Evolutionary conservation across 176 grass and related monocot genomes (phyloP).

Genomic region (Echinochloa phyllopogon): DNA sequence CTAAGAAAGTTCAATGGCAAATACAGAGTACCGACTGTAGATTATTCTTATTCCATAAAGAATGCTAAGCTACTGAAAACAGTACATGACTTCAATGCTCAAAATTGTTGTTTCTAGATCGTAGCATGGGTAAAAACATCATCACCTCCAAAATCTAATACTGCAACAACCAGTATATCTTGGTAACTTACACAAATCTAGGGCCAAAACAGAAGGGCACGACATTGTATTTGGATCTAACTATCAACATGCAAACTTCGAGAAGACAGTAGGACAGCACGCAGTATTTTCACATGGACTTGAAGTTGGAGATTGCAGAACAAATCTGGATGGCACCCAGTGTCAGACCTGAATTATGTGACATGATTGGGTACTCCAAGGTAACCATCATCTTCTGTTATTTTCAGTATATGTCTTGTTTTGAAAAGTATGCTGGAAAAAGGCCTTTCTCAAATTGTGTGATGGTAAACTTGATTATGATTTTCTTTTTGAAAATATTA

Average conservation of each 20-base stretch:
- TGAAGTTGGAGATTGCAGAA: no score
- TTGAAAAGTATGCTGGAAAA: no score
- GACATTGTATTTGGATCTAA: background rate
- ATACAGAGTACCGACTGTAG: background rate
- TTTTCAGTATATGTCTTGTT: no score
- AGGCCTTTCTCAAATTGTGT: no score
- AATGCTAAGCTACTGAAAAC: background rate
- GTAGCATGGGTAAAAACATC: background rate
- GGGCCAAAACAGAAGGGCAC: background rate
- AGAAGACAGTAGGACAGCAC: background rate
- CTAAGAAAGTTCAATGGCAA: background rate
- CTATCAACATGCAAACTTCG: conserved; percentile 1
- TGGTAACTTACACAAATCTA: conserved; percentile 10
- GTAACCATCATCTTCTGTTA: no score
- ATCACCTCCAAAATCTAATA: background rate
- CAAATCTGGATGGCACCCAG: no score
- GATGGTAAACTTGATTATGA: no score
- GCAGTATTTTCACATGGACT: no score
- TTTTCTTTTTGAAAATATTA: no score
- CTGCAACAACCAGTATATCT: background rate
- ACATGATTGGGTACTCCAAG: no score
- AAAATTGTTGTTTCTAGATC: background rate
- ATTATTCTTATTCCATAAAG: background rate
- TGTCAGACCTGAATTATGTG: no score
- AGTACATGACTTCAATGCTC: background rate